Evolutionary conservation across 2,329 filamentous ascomycete species (phyloP), one percentile per base, ranked within the genome.

Genomic region (Colletotrichum ledebouriae): DNA sequence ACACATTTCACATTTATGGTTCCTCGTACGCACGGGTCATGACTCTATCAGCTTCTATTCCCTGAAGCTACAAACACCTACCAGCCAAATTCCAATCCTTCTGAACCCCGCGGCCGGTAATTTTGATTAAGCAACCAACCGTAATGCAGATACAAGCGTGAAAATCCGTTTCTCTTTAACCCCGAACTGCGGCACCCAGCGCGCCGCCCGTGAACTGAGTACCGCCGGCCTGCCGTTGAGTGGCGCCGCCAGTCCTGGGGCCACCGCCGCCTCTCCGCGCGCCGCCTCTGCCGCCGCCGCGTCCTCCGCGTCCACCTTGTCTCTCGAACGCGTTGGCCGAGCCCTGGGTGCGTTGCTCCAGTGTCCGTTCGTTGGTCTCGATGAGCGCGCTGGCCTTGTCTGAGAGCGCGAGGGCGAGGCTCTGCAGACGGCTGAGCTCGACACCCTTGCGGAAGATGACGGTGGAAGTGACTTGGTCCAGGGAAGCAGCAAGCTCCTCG

Each of bases 401-500:
- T 68, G 93, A 94, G 59, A 99, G 87, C 10, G 94, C 96, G 72
- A 99, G 90, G 37, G 97, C 94, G 77, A 99, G 87, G 80, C 93
- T 97, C 84, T 99, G 96, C 72, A 99, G 89, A 74, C 97, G 90
- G 77, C 94, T 97, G 72, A 99, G 89, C 86, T 99, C 97, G 71
- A 99, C 96, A 68, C 96, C 97, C 90, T 99, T 98, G 82, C 96
- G 92, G 93, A 99, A 99, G 84, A 98, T 96, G 82, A 99, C 94
- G 59, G 94, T 97, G 73, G 92, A 91, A 76, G 97, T 98, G 82
- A 99, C 95, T 83, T 99, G 96, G 85, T 99, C 97, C 33, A 99
- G 89, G 42, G 96, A 97, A 49, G 96, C 96, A 10, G 93, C 93
- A 57, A 99, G 90, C 82, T 99, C 96, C 83, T 99, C 96, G 85